Base-by-base conservation (phyloP, 2,329 filamentous ascomycete genomes). In the Camillea tinctor region DNA sequence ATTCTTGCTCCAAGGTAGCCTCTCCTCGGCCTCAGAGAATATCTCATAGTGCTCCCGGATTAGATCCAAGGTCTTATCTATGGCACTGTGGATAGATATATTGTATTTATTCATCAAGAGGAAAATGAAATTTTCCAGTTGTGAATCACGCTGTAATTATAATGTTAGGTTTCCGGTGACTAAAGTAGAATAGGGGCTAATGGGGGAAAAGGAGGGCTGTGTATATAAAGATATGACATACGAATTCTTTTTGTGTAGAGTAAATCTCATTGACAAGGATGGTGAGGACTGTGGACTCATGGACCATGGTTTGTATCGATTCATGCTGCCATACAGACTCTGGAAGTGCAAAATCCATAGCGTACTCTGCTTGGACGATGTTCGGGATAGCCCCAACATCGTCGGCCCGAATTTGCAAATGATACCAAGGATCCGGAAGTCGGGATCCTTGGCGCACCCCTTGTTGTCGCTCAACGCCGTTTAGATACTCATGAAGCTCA, bases 191-290 rank as follows among this genome's bases (percentile, higher is more conserved):
- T 3, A 17, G 21, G 26, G 56, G 48, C 3, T n/a, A n/a, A n/a
- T n/a, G 23, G n/a, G 48, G 49, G 52, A 13, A 50, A 17, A 48
- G 15, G 21, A n/a, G 54, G 19, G 2, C 21, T 26, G 5, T 19
- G 20, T 21, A 9, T 26, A 26, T 26, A 30, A 30, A 20, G 26
- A 9, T 23, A 24, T 19, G 17, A 68, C 71, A 58, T 55, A 73
- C 70, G 51, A 73, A 73, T 64, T 72, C 70, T 50, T 71, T 73
- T 22, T 72, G 69, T n/a, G 71, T 48, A 9, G 70, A 72, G 15
- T 70, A 54, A 13, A 72, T 56, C 23, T 73, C 71, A 48, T 73
- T 72, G 8, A 71, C 23, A 1, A 73, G 60, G 21, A 69, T 59
- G 5, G 65, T 68, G 9, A 73, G 55, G 40, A 68, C 68, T 3